Percentiles rank a stretch among this genome's conserved stretches.
phyloP scores from a whole-genome alignment of 305 asterid genomes.

The Fraxinus dipetala region DNA sequence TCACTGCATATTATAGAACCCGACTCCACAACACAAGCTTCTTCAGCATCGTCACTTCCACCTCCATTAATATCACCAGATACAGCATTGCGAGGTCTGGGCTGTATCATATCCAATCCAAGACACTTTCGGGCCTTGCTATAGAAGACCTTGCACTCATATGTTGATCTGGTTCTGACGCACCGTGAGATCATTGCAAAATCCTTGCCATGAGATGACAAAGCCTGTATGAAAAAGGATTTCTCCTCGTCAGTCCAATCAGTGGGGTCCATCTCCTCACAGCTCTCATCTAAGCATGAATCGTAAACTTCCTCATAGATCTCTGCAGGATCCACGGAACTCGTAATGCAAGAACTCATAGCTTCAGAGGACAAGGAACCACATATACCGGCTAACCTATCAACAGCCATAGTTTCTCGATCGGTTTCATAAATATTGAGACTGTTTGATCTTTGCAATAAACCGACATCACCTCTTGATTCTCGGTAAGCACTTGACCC shows the following conservation, averaged over 20 bases:
- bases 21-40: constrained; percentile 59
- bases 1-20: constrained; percentile 39
- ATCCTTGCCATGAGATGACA: constrained; percentile 76
- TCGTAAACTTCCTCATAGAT: constrained; percentile 67
- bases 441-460: constrained; percentile 52
- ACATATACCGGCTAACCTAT: constrained; percentile 91
- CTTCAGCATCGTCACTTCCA: constrained; percentile 57
- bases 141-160: constrained; percentile 81
- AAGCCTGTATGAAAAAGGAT: constrained; percentile 61
- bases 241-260: constrained; percentile 98
- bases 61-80: constrained; percentile 53
- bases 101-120: constrained; percentile 56
- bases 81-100: constrained; percentile 37
- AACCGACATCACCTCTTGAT: constrained; percentile 37
- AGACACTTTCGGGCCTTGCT: constrained; percentile 87
- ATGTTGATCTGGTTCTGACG: constrained; percentile 64
- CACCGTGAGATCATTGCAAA: constrained; percentile 64
- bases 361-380: constrained; percentile 96
- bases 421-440: constrained; percentile 56
- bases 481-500: constrained; percentile 41
- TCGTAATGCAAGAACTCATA: constrained; percentile 93
- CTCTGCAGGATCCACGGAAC: constrained; percentile 76
- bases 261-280: constrained; percentile 65
- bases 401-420: constrained; percentile 82
- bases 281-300: constrained; percentile 91